Evolutionary conservation across 257 asterid species (phyloP), one percentile per base, ranked within the genome.

Genomic region (Capsicum rhomboideum): DNA sequence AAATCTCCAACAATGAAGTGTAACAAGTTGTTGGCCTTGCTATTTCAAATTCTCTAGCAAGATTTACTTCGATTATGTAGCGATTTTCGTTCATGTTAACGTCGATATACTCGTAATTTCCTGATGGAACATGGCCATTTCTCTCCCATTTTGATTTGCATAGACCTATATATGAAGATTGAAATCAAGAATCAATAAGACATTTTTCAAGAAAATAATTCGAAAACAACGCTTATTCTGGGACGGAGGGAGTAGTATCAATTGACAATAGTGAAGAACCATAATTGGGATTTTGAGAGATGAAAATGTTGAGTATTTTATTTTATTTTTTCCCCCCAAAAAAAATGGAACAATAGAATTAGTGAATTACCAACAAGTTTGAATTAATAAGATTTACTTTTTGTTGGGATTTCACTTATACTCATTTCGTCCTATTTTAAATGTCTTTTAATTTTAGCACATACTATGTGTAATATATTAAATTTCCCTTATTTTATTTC

Each of bases 91-190:
- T 80, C 1, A 85, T 28, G 49, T 86, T 82, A 2, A 93, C 88
- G 88, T 95, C 99, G 10, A 95, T 64, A 87, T 88, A 95, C 77
- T 94, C 98, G 86, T 94, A 91, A 3, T 87, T 87, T 10, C 98
- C 97, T 2, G 93, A 58, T 4, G 93, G 91, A 31, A 34, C 44
- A 8, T 86, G 55, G 4, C 92, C 95, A 17, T 23, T 74, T 71
- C 90, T 93, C 72, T 90, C 96, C 99, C 98, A 94, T 86, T 91
- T 93, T 2, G 97, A 87, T 87, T 95, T 95, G 97, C 99, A 95
- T 1, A 94, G 90, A 26, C 97, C 99, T 95, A 78, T 61, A 59
- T n/a, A 10, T 44, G 37, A 63, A 63, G 40, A 11, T 1, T 26
- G 37, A 68, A 28, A 1, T 63, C 42, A 63, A 64, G 44, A 29